Conservation (phyloP, 768 basidiomycete species). For the Lactarius psammicola region DNA sequence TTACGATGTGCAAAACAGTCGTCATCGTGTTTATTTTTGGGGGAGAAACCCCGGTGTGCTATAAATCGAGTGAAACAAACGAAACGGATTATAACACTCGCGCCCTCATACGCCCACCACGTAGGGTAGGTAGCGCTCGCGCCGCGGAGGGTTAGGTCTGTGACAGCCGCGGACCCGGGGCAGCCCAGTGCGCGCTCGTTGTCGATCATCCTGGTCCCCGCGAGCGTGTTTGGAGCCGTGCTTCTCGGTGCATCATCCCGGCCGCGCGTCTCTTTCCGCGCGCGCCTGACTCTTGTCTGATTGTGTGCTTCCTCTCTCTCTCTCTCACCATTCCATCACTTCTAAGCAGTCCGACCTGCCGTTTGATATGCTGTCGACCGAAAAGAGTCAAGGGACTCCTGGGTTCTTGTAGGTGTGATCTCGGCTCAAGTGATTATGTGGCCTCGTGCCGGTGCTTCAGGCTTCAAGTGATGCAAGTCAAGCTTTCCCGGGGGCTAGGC, state of each 20-base stretch:
- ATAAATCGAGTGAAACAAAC: neutral
- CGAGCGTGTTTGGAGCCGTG: constrained; percentile 15
- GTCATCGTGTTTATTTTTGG: no score
- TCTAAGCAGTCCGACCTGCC: neutral
- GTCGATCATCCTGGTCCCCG: constrained; percentile 24
- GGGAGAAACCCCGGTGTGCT: no score
- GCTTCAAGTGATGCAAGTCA: neutral
- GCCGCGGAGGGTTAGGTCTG: constrained; percentile 25
- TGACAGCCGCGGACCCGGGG: constrained; percentile 25
- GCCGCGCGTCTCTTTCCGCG: neutral
- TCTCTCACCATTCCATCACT: neutral
- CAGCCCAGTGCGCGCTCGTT: constrained; percentile 20
- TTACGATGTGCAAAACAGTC: no score
- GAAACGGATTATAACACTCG: neutral
- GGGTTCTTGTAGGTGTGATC: neutral
- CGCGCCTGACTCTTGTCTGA: neutral
- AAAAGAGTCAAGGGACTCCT: neutral
- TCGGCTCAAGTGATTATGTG: neutral
- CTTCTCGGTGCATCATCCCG: constrained; percentile 25
- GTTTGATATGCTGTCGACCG: neutral
- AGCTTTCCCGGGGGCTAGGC: neutral
- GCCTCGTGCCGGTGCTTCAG: neutral
- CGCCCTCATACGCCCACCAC: constrained; percentile 2
- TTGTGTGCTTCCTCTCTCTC: neutral
- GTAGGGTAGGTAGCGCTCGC: constrained; percentile 15